Evolutionary conservation across 768 basidiomycete species (phyloP), one percentile per base, ranked within the genome.

Genomic region (Ramaria sp.): DNA sequence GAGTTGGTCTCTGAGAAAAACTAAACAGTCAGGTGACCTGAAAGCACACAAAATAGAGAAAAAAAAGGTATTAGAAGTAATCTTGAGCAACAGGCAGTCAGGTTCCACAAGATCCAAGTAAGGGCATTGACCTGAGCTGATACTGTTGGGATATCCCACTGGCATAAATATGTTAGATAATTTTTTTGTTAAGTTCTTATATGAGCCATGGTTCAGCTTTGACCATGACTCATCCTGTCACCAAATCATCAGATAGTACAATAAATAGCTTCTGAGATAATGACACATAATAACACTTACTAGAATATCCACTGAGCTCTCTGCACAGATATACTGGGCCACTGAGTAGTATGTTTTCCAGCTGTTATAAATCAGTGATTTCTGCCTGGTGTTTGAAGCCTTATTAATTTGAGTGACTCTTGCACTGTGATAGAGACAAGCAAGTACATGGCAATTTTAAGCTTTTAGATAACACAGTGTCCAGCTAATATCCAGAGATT

Each of bases 111-210:
- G 34, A 13, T 2, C 13, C 34, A 7, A 38, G 22, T 7, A 33
- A 10, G 46, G 30, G n/a, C 13, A 22, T 62, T 37, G 59, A 81
- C 83, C 83, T 65, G 80, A 73, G 52, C 83, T 80, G 24, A 86
- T 82, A 24, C 70, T 82, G 7, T 70, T 64, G 2, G 83, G 83
- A 60, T 82, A 84, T 0, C 83, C 82, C 13, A 78, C 75, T 1
- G 82, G 83, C 22, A 84, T 75, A 59, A 85, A 85, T 30, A 84
- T 70, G 54, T 73, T 72, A n/a, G 66, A 68, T 9, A 76, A 58
- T 42, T 78, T 64, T 46, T 72, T 67, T 62, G 67, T 22, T 64
- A 60, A 3, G 33, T 20, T 46, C 37, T 39, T n/a, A 17, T 17
- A 19, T n/a, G 38, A 12, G 17, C 48, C 31, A 33, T 17, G 48